These are phyloP conservation scores for Magnolia changhungtana DNA, from an alignment of 164 flowering plant genomes.

Conservation along the genomic window DNA sequence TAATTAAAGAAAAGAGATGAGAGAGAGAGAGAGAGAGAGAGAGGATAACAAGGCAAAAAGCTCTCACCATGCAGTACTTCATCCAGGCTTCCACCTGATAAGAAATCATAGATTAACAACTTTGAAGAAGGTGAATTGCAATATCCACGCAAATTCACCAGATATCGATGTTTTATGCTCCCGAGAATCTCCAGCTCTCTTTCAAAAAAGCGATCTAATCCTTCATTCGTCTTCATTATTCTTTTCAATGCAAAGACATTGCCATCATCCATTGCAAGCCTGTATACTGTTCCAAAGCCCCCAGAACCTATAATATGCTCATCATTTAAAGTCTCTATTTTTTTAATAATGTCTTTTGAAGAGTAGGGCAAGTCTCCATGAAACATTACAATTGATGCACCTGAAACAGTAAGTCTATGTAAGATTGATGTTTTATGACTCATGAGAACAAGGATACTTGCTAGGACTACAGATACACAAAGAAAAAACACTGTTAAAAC, in stretches of 20 bases:
- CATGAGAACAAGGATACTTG: not conserved
- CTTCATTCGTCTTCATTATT: conserved; percentile 79
- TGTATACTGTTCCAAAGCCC: conserved; percentile 95
- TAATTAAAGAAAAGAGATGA: not conserved
- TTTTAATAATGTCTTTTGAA: conserved; percentile 88
- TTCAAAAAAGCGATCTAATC: conserved; percentile 91
- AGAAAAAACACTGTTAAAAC: not conserved
- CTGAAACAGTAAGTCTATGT: conserved; percentile 42
- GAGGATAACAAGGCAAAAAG: not conserved
- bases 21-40: not conserved
- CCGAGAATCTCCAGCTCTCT: conserved; percentile 99
- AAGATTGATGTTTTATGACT: not conserved
- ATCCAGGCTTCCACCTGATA: conserved; percentile 93
- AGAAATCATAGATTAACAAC: conserved; percentile 81
- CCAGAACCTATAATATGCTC: conserved; percentile 90
- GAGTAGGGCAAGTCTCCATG: conserved; percentile 98
- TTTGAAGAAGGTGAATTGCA: conserved; percentile 95
- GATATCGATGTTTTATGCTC: conserved; percentile 85
- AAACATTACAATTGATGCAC: conserved; percentile 96
- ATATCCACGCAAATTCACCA: conserved; percentile 93
- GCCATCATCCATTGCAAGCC: conserved; percentile 97
- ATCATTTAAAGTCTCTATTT: conserved; percentile 74
- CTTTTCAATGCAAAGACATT: conserved; percentile 86
- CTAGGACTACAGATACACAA: not conserved
- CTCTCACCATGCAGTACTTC: conserved; percentile 90